phyloP scores from a whole-genome alignment of 768 basidiomycete species.

The Leccinum aurantiacum region DNA sequence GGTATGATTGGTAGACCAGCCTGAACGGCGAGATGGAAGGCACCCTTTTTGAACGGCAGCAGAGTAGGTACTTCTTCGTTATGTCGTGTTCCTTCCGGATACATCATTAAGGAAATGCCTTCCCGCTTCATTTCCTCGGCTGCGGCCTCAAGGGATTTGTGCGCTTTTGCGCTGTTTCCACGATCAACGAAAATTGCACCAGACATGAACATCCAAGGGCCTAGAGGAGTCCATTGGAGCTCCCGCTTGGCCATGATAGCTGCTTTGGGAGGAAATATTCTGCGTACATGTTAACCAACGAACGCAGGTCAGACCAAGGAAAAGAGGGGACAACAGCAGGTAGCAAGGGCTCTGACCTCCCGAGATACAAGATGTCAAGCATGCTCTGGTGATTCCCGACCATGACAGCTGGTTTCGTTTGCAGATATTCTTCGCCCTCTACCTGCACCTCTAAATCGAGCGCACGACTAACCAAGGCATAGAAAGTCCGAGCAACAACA shows the following conservation, averaged over 20 bases:
- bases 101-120: slow-evolving; percentile 85
- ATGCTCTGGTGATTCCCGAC: slow-evolving; percentile 94
- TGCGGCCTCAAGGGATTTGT: slow-evolving; percentile 73
- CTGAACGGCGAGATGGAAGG: slow-evolving; percentile 93
- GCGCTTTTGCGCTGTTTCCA: slow-evolving; percentile 71
- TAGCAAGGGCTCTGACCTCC: slow-evolving; percentile 52
- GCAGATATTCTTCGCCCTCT: slow-evolving; percentile 83
- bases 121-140: slow-evolving; percentile 73
- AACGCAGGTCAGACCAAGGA: slow-evolving; percentile 6
- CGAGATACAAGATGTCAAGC: slow-evolving; percentile 82
- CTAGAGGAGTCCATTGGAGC: slow-evolving; percentile 82
- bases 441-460: slow-evolving; percentile 72
- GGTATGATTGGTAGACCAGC: slow-evolving; percentile 90
- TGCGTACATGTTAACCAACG: slow-evolving; percentile 28
- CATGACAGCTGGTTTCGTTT: slow-evolving; percentile 68
- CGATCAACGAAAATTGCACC: slow-evolving; percentile 93
- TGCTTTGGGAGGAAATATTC: slow-evolving; percentile 78
- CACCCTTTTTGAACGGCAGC: slow-evolving; percentile 95
- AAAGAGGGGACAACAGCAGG: slow-evolving; percentile 15
- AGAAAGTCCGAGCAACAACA: slow-evolving; percentile 82
- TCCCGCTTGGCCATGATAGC: slow-evolving; percentile 94
- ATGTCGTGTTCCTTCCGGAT: slow-evolving; percentile 93
- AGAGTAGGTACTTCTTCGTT: slow-evolving; percentile 62
- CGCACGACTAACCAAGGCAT: slow-evolving; percentile 58
- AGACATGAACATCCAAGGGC: slow-evolving; percentile 86